These are phyloP conservation scores for Clausena lansium DNA, from an alignment of 345 rosid species.

Conservation along the genomic window DNA sequence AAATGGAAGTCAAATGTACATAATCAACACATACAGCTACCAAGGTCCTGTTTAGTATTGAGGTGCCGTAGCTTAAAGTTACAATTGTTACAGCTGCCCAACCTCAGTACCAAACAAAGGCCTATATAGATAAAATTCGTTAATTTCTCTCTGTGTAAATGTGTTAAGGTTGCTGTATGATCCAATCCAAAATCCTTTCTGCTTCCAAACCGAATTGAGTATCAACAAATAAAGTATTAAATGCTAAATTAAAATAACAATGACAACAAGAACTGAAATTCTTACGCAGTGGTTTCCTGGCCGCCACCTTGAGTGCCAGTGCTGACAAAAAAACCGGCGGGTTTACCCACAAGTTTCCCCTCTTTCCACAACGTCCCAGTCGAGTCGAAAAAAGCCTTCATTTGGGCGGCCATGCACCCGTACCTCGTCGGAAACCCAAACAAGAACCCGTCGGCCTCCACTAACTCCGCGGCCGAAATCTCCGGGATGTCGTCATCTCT, in stretches of 20 bases:
- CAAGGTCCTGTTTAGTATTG: too few species aligned
- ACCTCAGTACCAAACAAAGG: too few species aligned
- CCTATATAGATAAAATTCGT: background rate
- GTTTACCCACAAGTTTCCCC: constrained; percentile 76
- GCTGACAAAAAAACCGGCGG: constrained; percentile 82
- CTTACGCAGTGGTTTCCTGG: constrained; percentile 89
- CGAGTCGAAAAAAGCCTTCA: constrained; percentile 74
- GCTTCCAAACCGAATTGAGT: background rate
- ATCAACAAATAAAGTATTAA: background rate
- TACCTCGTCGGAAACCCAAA: constrained; percentile 85
- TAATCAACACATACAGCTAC: background rate
- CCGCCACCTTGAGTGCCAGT: constrained; percentile 92
- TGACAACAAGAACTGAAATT: background rate
- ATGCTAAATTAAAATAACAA: background rate
- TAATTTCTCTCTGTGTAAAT: background rate
- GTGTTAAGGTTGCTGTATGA: background rate
- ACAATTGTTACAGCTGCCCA: too few species aligned
- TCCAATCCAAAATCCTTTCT: background rate
- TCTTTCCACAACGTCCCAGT: constrained; percentile 63
- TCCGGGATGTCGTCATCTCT: constrained; percentile 48
- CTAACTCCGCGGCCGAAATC: constrained; percentile 51
- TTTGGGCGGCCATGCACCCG: constrained; percentile 82
- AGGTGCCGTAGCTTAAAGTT: too few species aligned
- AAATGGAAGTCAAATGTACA: background rate
- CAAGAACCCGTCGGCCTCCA: constrained; percentile 54